Evolutionary conservation across 139 green algal species (phyloP), one percentile per base, ranked within the genome.

Genomic region (Chlorella sp.): DNA sequence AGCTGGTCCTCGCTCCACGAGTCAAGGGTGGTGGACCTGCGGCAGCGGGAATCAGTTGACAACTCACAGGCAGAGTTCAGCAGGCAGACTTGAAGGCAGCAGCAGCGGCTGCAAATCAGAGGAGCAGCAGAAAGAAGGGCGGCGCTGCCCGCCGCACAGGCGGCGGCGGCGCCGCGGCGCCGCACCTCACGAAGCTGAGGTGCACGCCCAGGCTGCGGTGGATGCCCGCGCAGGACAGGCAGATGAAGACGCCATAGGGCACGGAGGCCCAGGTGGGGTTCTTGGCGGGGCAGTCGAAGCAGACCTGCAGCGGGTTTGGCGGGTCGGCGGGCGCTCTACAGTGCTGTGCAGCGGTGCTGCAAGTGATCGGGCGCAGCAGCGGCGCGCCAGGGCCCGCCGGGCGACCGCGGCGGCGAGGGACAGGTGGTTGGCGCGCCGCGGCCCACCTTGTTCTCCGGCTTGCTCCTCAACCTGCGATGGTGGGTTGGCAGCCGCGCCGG

Each of bases 181-280:
- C 74, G 28, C 84, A 94, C 90, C 97, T 92, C 18, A 99, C 97
- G 74, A 98, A 98, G 81, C 90, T 96, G 30, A 99, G 89, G 88
- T 99, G 97, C 79, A 99, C 97, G 55, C 97, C 97, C 36, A 99
- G 88, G 69, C 88, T 94, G 3, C 97, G 90, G 87, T 99, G 97
- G 32, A 98, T 91, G 30, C 97, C 96, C 1, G 95, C 94, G 87
- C 97, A 99, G 36, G 95, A 94, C 1, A 99, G 89, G 89, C 97
- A 99, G 57, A 99, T 97, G 89, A 98, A 98, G 3, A 99, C 94
- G 55, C 97, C 97, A 88, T 98, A 99, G 0, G 96, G 96, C 6
- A 98, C 95, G 1, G 92, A 97, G 1, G 95, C 93, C 97, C 97
- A 99, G 16, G 95, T 99, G 0, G 97, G 97, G 78, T 99, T 99